Conservation (phyloP, 2,329 filamentous ascomycete species). For the Uncinocarpus reesii region DNA sequence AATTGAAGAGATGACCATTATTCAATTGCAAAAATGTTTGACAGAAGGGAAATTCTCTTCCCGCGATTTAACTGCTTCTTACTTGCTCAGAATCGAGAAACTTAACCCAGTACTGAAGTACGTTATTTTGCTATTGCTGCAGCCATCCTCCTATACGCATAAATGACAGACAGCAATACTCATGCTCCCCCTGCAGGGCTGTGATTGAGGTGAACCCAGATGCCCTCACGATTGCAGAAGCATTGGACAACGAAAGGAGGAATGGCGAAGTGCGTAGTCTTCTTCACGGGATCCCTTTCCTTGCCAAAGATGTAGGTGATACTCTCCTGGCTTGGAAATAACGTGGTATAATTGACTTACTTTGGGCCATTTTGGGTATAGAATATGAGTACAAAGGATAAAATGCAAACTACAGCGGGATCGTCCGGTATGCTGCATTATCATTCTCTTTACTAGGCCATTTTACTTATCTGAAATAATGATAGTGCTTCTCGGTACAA, state of each 20-base stretch:
- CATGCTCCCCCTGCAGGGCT: conserved; percentile 20
- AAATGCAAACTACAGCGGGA: conserved; percentile 64
- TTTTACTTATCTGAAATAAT: not conserved
- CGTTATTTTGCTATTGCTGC: not conserved
- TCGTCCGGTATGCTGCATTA: conserved; percentile 47
- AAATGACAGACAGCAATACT: not conserved
- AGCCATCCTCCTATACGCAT: not conserved
- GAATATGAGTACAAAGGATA: conserved; percentile 58
- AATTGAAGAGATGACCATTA: conserved; percentile 12
- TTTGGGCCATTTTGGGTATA: no score
- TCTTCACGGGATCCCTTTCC: conserved; percentile 64
- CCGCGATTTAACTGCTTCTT: conserved; percentile 6
- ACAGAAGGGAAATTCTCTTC: conserved; percentile 10
- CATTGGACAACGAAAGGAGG: conserved; percentile 51
- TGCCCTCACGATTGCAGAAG: conserved; percentile 49
- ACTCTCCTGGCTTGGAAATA: not conserved
- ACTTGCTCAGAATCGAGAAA: conserved; percentile 7
- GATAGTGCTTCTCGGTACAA: conserved; percentile 42
- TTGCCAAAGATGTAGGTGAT: conserved; percentile 52
- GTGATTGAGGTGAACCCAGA: conserved; percentile 61
- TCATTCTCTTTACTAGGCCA: not conserved
- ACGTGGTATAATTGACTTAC: not conserved
- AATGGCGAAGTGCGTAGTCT: conserved; percentile 50
- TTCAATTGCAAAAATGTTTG: conserved; percentile 9
- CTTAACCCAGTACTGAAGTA: conserved; percentile 12